phyloP scores from a whole-genome alignment of 2,329 filamentous ascomycete genomes.

The Coniochaeta hoffmannii region DNA sequence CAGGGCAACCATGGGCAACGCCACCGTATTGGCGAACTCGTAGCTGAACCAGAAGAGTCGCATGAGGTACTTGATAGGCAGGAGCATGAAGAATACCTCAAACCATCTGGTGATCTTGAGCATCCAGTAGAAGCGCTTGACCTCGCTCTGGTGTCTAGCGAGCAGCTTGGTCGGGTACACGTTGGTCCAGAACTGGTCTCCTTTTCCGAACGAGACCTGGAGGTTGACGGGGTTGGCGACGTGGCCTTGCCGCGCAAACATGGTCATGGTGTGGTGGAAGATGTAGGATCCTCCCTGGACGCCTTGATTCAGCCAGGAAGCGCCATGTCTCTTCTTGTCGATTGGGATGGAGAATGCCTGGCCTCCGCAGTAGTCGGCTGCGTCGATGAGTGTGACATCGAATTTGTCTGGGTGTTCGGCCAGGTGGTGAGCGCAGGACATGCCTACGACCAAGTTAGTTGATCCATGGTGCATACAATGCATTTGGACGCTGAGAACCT shows the following conservation, averaged over 20 bases:
- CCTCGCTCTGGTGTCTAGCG: constrained; percentile 45
- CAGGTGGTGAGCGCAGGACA: constrained; percentile 53
- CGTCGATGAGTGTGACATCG: constrained; percentile 49
- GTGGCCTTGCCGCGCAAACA: constrained; percentile 51
- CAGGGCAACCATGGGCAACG: constrained; percentile 63
- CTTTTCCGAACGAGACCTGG: constrained; percentile 57
- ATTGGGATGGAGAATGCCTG: constrained; percentile 56
- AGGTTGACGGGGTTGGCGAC: constrained; percentile 46
- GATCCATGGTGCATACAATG: background rate
- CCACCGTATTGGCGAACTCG: constrained; percentile 65
- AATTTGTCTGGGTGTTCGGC: constrained; percentile 52
- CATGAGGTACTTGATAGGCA: constrained; percentile 59
- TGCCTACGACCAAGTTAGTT: constrained; percentile 16
- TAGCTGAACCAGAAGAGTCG: constrained; percentile 61
- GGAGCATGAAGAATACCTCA: constrained; percentile 50
- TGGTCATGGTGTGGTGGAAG: constrained; percentile 61
- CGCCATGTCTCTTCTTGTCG: constrained; percentile 50
- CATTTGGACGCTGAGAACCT: constrained; percentile 10
- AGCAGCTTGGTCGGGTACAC: constrained; percentile 55
- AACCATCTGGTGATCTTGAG: constrained; percentile 51
- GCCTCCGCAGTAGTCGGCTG: constrained; percentile 51
- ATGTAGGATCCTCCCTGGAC: constrained; percentile 57
- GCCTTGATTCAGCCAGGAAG: constrained; percentile 55
- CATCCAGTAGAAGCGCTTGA: constrained; percentile 47
- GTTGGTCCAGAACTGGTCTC: constrained; percentile 57